Conservation (phyloP, 768 basidiomycete genomes). For the Pholiota molesta region DNA sequence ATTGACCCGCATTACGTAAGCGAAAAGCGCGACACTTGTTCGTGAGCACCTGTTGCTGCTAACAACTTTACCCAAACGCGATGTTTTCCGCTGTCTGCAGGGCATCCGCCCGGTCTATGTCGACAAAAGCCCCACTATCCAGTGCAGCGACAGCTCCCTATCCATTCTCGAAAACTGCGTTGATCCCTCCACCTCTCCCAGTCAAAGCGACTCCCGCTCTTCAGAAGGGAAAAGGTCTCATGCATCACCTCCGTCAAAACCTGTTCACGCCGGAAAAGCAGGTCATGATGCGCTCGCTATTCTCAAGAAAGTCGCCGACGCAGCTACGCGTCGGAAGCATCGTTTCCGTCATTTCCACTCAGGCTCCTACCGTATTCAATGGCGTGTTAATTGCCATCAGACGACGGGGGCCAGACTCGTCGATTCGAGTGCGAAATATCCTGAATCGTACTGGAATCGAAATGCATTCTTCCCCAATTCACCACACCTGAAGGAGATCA, state of each 20-base stretch:
- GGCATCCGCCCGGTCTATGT: constrained; percentile 42
- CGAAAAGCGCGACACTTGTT: constrained; percentile 1
- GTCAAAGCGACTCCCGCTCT: constrained; percentile 48
- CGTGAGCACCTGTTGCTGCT: neutral
- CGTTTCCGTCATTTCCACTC: constrained; percentile 73
- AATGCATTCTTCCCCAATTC: constrained; percentile 87
- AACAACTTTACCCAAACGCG: constrained; percentile 4
- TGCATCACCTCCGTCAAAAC: constrained; percentile 70
- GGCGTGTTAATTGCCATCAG: constrained; percentile 87
- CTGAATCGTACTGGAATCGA: constrained; percentile 92
- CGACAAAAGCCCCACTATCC: constrained; percentile 40
- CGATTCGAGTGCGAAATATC: constrained; percentile 88
- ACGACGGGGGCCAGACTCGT: constrained; percentile 83
- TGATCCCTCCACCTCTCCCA: constrained; percentile 52
- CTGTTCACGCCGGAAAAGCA: constrained; percentile 72
- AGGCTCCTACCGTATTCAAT: constrained; percentile 83
- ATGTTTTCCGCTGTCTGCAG: constrained; percentile 43
- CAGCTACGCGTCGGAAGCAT: constrained; percentile 86
- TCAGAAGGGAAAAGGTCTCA: constrained; percentile 73
- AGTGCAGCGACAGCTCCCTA: constrained; percentile 41
- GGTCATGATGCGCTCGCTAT: constrained; percentile 65
- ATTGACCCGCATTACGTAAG: constrained; percentile 19
- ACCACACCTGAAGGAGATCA: constrained; percentile 87
- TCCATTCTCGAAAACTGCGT: constrained; percentile 74
- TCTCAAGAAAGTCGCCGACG: constrained; percentile 68